A percentile compares a stretch with the other conserved stretches of the same genome.
phyloP scores from a whole-genome alignment of 306 rosid species.

The Glycine tomentella region DNA sequence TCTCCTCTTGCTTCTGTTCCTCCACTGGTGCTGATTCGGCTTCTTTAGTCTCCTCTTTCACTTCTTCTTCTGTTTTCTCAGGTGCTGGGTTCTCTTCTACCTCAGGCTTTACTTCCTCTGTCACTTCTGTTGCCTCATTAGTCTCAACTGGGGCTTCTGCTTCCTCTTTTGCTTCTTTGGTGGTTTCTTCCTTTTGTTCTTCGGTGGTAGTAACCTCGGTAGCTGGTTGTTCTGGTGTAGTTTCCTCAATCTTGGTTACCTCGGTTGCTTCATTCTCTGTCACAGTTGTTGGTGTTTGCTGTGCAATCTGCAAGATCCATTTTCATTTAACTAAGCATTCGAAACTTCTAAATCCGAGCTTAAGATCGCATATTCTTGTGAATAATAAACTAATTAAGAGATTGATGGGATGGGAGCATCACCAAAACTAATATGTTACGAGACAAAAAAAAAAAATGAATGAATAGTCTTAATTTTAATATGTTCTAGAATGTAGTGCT shows the following conservation, averaged over 20 bases:
- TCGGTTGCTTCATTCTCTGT: conserved; percentile 56
- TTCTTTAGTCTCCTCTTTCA: conserved; percentile 49
- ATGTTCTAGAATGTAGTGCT: neutral
- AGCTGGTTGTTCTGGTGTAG: conserved; percentile 48
- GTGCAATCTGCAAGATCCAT: conserved; percentile 67
- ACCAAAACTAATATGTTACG: neutral
- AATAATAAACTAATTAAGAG: neutral
- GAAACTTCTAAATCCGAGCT: neutral
- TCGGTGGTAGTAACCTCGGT: conserved; percentile 28
- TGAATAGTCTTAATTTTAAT: neutral
- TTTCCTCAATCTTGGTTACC: conserved; percentile 54
- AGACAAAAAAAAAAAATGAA: too few species aligned
- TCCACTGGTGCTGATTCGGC: conserved; percentile 47
- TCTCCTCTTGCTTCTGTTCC: conserved; percentile 51
- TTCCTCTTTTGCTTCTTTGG: conserved; percentile 46
- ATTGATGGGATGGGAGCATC: neutral
- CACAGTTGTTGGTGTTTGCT: conserved; percentile 48
- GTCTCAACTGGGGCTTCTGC: conserved; percentile 39
- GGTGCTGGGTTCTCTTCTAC: conserved; percentile 49
- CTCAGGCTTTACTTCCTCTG: conserved; percentile 26
- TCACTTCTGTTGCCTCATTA: conserved; percentile 41
- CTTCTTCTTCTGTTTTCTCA: conserved; percentile 44
- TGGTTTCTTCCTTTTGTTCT: conserved; percentile 39
- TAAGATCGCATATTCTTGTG: neutral
- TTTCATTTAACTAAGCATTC: neutral